Conservation (phyloP, 257 asterid genomes). For the Fraxinus americana region DNA sequence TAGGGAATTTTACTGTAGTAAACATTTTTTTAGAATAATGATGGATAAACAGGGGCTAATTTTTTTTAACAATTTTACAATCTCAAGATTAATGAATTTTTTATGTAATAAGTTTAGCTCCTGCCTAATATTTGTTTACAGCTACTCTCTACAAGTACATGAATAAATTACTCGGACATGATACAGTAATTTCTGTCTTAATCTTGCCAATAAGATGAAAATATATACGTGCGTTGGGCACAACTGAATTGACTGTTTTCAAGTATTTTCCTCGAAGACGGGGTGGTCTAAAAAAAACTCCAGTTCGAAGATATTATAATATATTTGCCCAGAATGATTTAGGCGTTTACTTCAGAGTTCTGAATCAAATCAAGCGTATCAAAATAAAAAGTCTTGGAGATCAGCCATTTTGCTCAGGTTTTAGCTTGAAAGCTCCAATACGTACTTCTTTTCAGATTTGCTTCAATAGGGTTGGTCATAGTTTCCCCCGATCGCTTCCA, state of each 20-base stretch:
- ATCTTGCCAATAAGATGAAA: too few relatives aligned
- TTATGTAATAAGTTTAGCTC: too few relatives aligned
- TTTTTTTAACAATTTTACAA: too few relatives aligned
- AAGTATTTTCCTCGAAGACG: slow-evolving; percentile 29
- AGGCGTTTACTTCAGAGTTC: neutral
- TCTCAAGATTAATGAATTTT: too few relatives aligned
- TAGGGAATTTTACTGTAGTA: too few relatives aligned
- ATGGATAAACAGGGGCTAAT: too few relatives aligned
- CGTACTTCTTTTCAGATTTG: slow-evolving; percentile 3
- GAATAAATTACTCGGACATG: neutral
- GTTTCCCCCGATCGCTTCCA: neutral
- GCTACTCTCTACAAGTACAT: too few relatives aligned
- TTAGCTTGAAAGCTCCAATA: slow-evolving; percentile 26
- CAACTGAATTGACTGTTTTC: slow-evolving; percentile 17
- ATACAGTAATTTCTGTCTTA: too few relatives aligned
- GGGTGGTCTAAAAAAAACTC: slow-evolving; percentile 30
- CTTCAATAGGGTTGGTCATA: slow-evolving; percentile 31
- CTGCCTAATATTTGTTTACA: too few relatives aligned
- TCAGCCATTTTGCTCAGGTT: slow-evolving; percentile 30
- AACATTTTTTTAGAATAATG: too few relatives aligned
- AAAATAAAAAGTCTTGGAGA: neutral
- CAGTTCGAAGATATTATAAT: slow-evolving; percentile 21
- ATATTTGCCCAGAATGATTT: slow-evolving; percentile 23
- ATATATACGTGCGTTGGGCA: neutral
- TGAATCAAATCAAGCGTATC: neutral